Evolutionary conservation across 495 filamentous ascomycete species (phyloP), one percentile per base, ranked within the genome.

Genomic region (Talaromyces thailandensis): DNA sequence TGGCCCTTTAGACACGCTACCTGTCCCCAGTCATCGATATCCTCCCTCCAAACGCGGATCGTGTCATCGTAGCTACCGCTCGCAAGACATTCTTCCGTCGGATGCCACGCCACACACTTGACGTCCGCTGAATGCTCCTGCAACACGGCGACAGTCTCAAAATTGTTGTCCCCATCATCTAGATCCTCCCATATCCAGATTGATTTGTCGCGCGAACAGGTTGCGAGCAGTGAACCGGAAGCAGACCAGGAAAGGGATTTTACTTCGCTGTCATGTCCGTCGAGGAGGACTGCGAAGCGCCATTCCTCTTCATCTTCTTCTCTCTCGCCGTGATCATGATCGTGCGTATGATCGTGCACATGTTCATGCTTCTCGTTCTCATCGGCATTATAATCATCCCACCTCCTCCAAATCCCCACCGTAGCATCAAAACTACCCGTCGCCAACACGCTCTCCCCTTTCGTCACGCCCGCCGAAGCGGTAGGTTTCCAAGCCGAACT

Each of bases 131-230:
- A 89, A 69, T 98, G 94, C 73, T 98, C 94, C 73, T 87, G 88
- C 73, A 97, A 80, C 61, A 98, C 93, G 0, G 93, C 93, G 6
- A 97, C 84, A 6, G 94, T 97, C 83, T 98, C 94, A 70, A 90
- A 97, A 64, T 96, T 93, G 69, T 96, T 93, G 28, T 93, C 92
- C 6, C 85, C 89, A 37, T 86, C 86, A 21, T 76, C 73, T 3
- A 98, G 81, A 69, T 96, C 93, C 73, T 98, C 94, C 94, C 94
- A 98, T 56, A 98, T 88, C 94, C 94, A 98, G n/a, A 98, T 90
- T 24, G 84, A 88, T 76, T 97, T 97, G 72, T 98, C 94, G 11
- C 94, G 81, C 24, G 84, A 87, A 69, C 92, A 98, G 0, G 93
- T 96, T 6, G 94, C 94, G 4, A 98, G 83, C 61, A 88, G 84